A percentile compares a stretch with the other conserved stretches of the same genome.
Conservation (phyloP, 441 rosid species). For the Mallotus repandus region DNA sequence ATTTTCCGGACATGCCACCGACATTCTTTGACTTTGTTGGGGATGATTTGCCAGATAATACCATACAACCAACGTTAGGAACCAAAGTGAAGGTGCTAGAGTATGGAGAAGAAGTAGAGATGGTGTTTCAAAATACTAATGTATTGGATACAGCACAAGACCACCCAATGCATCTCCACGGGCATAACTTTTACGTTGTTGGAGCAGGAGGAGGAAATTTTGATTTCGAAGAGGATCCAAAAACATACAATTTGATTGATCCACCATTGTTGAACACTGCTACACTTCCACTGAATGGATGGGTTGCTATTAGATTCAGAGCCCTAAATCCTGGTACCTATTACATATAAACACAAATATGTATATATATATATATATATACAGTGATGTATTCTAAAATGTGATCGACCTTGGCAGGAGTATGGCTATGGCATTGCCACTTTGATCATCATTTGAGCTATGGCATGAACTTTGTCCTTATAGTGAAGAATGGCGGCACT, state of each 20-base stretch:
- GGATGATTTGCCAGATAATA: neutral
- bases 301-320: constrained; percentile 12
- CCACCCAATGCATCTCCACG: constrained; percentile 14
- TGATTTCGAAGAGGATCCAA: constrained; percentile 8
- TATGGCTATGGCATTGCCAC: constrained; percentile 7
- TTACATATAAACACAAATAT: neutral
- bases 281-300: neutral
- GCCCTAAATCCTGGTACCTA: neutral
- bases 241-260: constrained; percentile 7
- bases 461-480: neutral
- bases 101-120: constrained; percentile 14
- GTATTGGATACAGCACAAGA: neutral
- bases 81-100: neutral
- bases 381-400: neutral
- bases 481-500: neutral
- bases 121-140: neutral
- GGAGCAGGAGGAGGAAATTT: neutral
- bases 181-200: constrained; percentile 4
- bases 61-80: neutral
- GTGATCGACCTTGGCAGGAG: neutral
- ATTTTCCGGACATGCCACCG: constrained; percentile 5
- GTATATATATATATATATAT: no score
- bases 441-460: neutral
- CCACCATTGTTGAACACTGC: neutral
- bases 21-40: neutral